Conservation (phyloP, 345 rosid species). For the Microcos paniculata region DNA sequence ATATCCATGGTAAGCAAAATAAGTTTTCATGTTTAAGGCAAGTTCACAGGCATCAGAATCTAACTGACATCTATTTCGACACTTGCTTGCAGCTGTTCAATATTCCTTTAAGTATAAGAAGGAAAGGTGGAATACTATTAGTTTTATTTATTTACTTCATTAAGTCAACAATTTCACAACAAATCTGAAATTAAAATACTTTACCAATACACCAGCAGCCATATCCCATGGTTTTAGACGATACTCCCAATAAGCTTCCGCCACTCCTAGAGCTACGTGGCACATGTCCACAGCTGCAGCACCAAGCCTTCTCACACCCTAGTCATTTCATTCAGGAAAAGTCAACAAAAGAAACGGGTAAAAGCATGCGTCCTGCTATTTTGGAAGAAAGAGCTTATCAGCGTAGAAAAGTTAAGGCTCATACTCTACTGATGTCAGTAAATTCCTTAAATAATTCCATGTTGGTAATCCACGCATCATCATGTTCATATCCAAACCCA, state of each 20-base stretch:
- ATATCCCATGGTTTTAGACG: conserved; percentile 99
- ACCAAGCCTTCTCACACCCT: conserved; percentile 96
- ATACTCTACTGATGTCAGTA: conserved; percentile 87
- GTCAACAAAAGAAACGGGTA: not conserved
- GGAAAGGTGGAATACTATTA: not conserved
- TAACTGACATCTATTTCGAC: not conserved
- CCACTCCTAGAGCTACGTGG: conserved; percentile 92
- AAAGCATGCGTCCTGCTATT: not conserved
- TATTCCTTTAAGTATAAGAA: not conserved
- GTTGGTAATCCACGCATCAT: conserved; percentile 88
- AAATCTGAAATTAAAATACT: not conserved
- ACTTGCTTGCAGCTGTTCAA: not conserved
- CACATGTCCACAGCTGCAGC: conserved; percentile 99
- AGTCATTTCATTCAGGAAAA: conserved; percentile 15
- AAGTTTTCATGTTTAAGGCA: not conserved
- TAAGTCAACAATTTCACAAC: not conserved
- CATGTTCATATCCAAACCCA: conserved; percentile 98
- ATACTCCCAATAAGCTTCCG: conserved; percentile 92
- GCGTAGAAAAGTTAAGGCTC: not conserved
- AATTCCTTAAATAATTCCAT: conserved; percentile 91
- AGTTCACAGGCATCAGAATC: not conserved
- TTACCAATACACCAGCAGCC: conserved; percentile 99
- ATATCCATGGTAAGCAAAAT: not conserved
- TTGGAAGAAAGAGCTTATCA: not conserved
- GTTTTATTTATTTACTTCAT: not conserved